Evolutionary conservation across 176 grass and related monocot species (phyloP), one percentile per base, ranked within the genome.

Genomic region (Aegilops tauschii): DNA sequence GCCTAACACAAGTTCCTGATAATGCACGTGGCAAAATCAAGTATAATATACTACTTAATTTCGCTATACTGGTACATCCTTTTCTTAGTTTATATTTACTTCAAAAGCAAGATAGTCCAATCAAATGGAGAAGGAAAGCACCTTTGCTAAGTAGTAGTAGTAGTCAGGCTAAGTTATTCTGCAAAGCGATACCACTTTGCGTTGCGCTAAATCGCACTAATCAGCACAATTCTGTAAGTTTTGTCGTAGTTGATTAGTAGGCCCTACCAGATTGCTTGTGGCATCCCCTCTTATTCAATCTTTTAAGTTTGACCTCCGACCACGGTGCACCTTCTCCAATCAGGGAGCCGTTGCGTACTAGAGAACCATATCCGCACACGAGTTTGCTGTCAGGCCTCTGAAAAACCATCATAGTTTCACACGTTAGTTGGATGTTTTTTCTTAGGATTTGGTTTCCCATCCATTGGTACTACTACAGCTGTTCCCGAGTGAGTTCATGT

Each of bases 201-300:
- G 14, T 80, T 77, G 80, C 73, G 69, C 73, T 86, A 76, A 54
- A 70, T 72, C 84, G 79, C 80, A 87, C 84, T 83, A 20, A 79
- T 56, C 29, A 65, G 30, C 14, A 29, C 17, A 74, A 36, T 67
- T 83, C 36, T 84, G 61, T 67, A 45, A 34, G 58, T 14, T 70
- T 70, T 32, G 58, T 68, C 52, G 3, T 87, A 20, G 32, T 45
- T 72, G 65, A 83, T 83, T 21, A 30, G 67, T 9, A 67, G 89
- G 81, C 0, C 84, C 80, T 49, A 66, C 59, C 68, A 87, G 67
- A 68, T 84, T 17, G 66, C 74, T 83, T 90, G 80, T 29, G 5
- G 23, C 11, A 45, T 59, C 25, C 42, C 32, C 65, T 73, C n/a
- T 9, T 9, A 35, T 39, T 69, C 35, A 36, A 50, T 80, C 31